phyloP scores from a whole-genome alignment of 1,284 basidiomycete species.

The Porogramme epimiltina region DNA sequence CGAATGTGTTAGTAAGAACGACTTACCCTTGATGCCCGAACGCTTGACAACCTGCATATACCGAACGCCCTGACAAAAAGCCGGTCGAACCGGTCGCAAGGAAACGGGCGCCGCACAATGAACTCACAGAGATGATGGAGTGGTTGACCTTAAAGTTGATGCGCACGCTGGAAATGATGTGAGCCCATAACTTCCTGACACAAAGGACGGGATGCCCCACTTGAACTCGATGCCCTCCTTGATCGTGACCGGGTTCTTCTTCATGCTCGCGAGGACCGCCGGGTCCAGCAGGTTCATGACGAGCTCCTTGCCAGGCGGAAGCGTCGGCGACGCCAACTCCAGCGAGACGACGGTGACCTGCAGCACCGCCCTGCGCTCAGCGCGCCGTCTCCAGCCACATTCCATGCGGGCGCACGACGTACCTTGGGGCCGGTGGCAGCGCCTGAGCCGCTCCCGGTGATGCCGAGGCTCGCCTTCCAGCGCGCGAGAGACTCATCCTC shows the following conservation, averaged over 20 bases:
- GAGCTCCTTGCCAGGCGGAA: conserved; percentile 65
- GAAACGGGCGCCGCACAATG: neutral
- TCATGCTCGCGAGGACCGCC: conserved; percentile 49
- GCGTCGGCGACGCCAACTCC: conserved; percentile 68
- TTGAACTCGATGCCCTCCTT: conserved; percentile 88
- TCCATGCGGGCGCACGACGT: conserved; percentile 7
- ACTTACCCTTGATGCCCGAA: conserved; percentile 63
- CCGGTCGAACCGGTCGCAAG: conserved; percentile 11
- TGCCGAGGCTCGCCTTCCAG: conserved; percentile 91
- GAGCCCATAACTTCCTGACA: neutral
- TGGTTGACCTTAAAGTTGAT: conserved; percentile 84
- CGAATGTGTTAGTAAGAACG: too few species aligned
- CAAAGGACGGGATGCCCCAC: conserved; percentile 36
- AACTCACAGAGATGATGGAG: conserved; percentile 76
- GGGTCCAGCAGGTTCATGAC: conserved; percentile 55
- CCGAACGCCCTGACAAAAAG: conserved; percentile 62
- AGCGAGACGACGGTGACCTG: conserved; percentile 71
- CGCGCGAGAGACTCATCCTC: conserved; percentile 84
- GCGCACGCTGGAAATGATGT: conserved; percentile 53
- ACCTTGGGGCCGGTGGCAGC: conserved; percentile 66
- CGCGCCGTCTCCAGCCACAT: neutral
- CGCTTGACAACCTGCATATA: conserved; percentile 88
- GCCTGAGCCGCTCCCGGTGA: conserved; percentile 54
- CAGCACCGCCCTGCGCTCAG: neutral
- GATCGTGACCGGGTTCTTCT: conserved; percentile 75